Evolutionary conservation across 768 basidiomycete genomes (phyloP).

Genomic region (Clitopilus passeckerianus): DNA sequence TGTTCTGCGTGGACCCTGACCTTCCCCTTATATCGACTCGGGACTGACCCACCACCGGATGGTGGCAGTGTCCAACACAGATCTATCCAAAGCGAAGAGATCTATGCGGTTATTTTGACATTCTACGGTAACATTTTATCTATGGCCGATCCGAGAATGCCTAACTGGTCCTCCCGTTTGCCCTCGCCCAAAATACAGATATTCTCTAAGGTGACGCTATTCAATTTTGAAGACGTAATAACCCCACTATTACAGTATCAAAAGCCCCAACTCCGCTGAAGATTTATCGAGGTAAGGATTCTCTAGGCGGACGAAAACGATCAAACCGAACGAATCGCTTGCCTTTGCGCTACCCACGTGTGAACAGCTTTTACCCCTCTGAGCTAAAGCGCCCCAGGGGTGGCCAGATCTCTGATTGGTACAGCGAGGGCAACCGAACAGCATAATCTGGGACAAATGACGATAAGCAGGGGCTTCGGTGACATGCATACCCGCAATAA

Average conservation of each 20-base stretch:
- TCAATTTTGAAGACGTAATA: neutral
- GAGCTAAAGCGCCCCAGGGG: slow-evolving; percentile 22
- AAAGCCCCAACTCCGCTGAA: slow-evolving; percentile 17
- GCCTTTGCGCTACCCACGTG: slow-evolving; percentile 16
- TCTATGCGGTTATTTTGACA: neutral
- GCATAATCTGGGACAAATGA: slow-evolving; percentile 18
- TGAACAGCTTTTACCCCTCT: slow-evolving; percentile 31
- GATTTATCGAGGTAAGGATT: slow-evolving; percentile 5
- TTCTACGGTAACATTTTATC: neutral
- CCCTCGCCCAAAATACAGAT: neutral
- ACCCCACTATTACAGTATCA: neutral
- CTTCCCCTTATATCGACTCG: neutral
- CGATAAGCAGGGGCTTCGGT: slow-evolving; percentile 6
- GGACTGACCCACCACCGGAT: neutral
- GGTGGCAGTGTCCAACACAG: neutral
- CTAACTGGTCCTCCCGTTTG: neutral
- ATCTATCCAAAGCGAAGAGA: neutral
- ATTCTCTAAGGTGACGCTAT: too few species aligned
- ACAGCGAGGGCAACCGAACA: slow-evolving; percentile 27
- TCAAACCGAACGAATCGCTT: slow-evolving; percentile 20
- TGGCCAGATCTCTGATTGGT: slow-evolving; percentile 26
- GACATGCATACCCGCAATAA: neutral
- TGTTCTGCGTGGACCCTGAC: neutral
- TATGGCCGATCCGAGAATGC: neutral
- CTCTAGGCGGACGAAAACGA: slow-evolving; percentile 7